Evolutionary conservation across 1,284 basidiomycete species (phyloP).

Genomic region (Tremellales sp.): DNA sequence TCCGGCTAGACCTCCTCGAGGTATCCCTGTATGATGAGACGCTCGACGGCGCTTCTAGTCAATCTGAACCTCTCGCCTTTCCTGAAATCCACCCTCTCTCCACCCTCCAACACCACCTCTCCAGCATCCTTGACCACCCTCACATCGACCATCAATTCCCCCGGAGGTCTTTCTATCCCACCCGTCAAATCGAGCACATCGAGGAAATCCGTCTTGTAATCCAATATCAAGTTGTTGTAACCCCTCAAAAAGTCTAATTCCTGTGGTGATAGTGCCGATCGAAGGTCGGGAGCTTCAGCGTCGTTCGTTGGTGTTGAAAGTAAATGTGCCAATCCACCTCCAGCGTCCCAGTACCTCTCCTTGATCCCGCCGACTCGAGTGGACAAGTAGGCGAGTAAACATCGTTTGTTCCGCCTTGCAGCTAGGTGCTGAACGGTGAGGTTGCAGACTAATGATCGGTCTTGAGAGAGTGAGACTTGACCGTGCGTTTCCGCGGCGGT

Average conservation of each 20-base stretch:
- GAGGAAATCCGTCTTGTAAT: conserved; percentile 78
- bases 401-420: conserved; percentile 85
- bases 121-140: conserved; percentile 70
- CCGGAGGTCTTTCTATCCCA: conserved; percentile 63
- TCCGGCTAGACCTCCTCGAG: conserved; percentile 57
- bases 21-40: conserved; percentile 86
- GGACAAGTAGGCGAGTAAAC: conserved; percentile 84
- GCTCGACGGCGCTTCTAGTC: conserved; percentile 78
- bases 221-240: conserved; percentile 75
- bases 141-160: conserved; percentile 49
- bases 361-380: conserved; percentile 76
- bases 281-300: conserved; percentile 55
- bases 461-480: conserved; percentile 41
- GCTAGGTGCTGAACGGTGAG: conserved; percentile 83
- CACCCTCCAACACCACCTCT: conserved; percentile 77
- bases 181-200: conserved; percentile 81
- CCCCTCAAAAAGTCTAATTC: conserved; percentile 85
- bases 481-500: conserved; percentile 35
- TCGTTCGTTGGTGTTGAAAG: conserved; percentile 53
- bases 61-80: conserved; percentile 86
- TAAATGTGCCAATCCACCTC: conserved; percentile 85
- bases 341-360: conserved; percentile 84
- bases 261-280: conserved; percentile 75
- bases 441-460: conserved; percentile 57
- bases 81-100: conserved; percentile 76